Conservation (phyloP, 1,139 yeast genomes). For the Petasospora fabianii region DNA sequence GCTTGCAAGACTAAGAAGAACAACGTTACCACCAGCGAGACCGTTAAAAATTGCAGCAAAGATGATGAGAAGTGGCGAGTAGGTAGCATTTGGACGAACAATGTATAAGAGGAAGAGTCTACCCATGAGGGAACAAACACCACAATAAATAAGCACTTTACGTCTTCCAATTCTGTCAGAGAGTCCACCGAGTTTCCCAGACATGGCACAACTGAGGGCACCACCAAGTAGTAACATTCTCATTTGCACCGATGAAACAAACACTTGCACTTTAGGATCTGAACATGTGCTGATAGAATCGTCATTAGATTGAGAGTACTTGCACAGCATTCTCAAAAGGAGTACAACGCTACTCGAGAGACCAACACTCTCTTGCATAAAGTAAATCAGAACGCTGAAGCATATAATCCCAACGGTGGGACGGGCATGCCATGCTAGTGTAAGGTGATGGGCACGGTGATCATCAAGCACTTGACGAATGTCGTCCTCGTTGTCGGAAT, state of each 20-base stretch:
- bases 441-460: conserved; percentile 23
- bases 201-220: conserved; percentile 23
- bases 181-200: conserved; percentile 45
- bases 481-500: conserved; percentile 11
- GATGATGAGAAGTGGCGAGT: conserved; percentile 36
- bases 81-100: conserved; percentile 29
- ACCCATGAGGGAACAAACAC: conserved; percentile 30
- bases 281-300: conserved; percentile 24
- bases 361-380: conserved; percentile 17
- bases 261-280: conserved; percentile 30
- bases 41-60: conserved; percentile 41
- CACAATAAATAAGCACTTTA: conserved; percentile 38
- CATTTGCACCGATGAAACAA: conserved; percentile 27
- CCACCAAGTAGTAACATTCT: conserved; percentile 22
- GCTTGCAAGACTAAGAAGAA: conserved; percentile 49
- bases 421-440: conserved; percentile 26
- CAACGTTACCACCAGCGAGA: conserved; percentile 52
- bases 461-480: conserved; percentile 20
- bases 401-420: conserved; percentile 31
- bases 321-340: conserved; percentile 29
- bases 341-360: conserved; percentile 30
- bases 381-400: conserved; percentile 23
- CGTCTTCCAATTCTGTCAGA: conserved; percentile 66
- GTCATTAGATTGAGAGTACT: conserved; percentile 5
- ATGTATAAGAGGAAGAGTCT: conserved; percentile 31